phyloP scores from a whole-genome alignment of 202 grass and related monocot genomes.

The Sporobolus alterniflorus region DNA sequence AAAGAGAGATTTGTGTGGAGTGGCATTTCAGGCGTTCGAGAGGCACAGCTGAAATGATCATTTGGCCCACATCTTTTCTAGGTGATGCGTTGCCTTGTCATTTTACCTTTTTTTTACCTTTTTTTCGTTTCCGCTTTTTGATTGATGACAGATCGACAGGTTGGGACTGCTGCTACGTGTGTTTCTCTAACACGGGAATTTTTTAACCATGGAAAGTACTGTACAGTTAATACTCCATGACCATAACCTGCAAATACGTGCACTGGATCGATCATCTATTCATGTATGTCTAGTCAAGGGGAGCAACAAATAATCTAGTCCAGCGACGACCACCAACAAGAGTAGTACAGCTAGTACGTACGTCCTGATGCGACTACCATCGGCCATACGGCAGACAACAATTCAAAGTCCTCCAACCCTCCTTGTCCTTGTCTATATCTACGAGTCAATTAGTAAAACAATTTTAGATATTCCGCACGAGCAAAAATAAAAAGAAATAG shows the following conservation, averaged over 20 bases:
- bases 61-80: not conserved
- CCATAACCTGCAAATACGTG: not conserved
- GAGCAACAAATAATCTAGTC: constrained; percentile 1
- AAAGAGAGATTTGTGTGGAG: not conserved
- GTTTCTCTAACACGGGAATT: not conserved
- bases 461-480: not conserved
- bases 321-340: not conserved
- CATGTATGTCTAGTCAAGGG: constrained; percentile 6
- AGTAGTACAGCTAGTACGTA: too few relatives aligned
- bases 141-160: not conserved
- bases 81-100: not conserved
- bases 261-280: not conserved
- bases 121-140: too few relatives aligned
- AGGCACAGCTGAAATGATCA: too few relatives aligned
- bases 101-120: not conserved
- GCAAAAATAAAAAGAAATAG: not conserved
- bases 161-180: not conserved
- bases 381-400: not conserved
- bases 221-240: not conserved
- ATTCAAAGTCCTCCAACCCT: not conserved
- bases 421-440: not conserved
- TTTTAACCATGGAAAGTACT: not conserved
- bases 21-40: not conserved
- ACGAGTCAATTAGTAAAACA: not conserved
- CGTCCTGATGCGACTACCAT: not conserved